Evolutionary conservation across 2,329 filamentous ascomycete genomes (phyloP), one percentile per base, ranked within the genome.

Genomic region (Pezicula radicicola): DNA sequence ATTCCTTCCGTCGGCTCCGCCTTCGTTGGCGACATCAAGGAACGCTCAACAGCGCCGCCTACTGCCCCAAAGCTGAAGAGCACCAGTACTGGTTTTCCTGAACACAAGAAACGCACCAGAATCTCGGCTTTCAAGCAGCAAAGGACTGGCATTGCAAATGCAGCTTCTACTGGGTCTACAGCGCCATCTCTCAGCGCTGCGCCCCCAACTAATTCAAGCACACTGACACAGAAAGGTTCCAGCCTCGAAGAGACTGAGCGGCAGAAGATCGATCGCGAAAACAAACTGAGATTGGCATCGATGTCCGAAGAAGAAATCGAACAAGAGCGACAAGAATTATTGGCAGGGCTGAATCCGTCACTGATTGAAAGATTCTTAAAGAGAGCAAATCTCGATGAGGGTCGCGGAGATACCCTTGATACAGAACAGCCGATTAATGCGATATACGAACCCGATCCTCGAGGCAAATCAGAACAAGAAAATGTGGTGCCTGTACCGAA

Each of bases 221-320:
- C 56, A 54, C 48, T 57, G 54, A 52, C 58, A 33, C 57, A 63
- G 36, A 51, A 61, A 53, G 50, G 55, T 51, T 55, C 44, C 33
- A 60, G 55, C 37, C 66, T 66, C 55, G 73, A 75, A 40, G 68
- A 77, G 10, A 75, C 79, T 41, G 91, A 96, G 64, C 84, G 82
- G 63, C 73, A 74, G 56, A 76, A 79, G 5, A 97, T 99, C 66
- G 88, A 93, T 63, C 79, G 84, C 59, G 91, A 97, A 68, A 99
- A 97, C 64, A 81, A 73, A 42, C 79, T 84, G 52, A 81, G 81
- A 54, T 69, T 99, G 44, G 85, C 84, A 13, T 75, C 77, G 25
- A 97, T 99, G 94, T 88, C 88, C 1, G 73, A 83, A 0, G 80
- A 83, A 36, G 90, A 97, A 69, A 96, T 97, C 53, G 84, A 88